Evolutionary conservation across 805 yeast species (phyloP), one percentile per base, ranked within the genome.

Genomic region (Helenozyma rhizophorensis): DNA sequence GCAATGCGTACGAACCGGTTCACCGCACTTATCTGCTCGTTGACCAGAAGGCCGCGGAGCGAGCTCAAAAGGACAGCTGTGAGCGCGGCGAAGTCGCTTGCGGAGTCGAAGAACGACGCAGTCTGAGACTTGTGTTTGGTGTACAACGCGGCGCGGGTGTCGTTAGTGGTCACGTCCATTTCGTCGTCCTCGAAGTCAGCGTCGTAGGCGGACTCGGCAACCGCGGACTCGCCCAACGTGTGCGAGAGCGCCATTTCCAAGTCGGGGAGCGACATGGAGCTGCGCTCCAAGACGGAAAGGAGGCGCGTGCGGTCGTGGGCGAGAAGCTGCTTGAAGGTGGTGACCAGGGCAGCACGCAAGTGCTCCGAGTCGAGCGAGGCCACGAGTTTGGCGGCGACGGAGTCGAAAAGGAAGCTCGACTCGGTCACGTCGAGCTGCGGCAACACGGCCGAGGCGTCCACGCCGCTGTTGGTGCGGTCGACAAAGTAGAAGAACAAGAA

Each of bases 211-310:
- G 60, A 49, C 15, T 57, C 62, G 11, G 51, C 47, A 12, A 50
- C 50, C 7, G 52, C 42, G 13, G 50, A 47, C 21, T 44, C 47
- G 17, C 58, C 47, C 32, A 87, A 58, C 1, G 89, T 78, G 1
- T 82, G 70, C 58, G 85, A 83, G 28, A 86, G 60, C 33, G 72
- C 68, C 68, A 87, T 73, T 61, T 66, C 72, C 45, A 67, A 57
- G 15, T 62, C 70, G 13, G 53, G 40, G 16, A 65, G 28, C 15
- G 50, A 46, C 28, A 51, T 36, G 14, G 42, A 38, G 33, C 37
- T 28, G 0, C 32, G 30, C 13, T 42, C 39, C 42, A 65, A 52
- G 5, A 34, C 25, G 18, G 44, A 28, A 9, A 31, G 21, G 33
- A 65, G 56, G 21, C 42, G 38, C 10, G 42, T 47, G n/a, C 38